These are phyloP conservation scores for Dispira parvispora DNA, from an alignment of 192 early-diverging fungal genomes.

Conservation along the genomic window DNA sequence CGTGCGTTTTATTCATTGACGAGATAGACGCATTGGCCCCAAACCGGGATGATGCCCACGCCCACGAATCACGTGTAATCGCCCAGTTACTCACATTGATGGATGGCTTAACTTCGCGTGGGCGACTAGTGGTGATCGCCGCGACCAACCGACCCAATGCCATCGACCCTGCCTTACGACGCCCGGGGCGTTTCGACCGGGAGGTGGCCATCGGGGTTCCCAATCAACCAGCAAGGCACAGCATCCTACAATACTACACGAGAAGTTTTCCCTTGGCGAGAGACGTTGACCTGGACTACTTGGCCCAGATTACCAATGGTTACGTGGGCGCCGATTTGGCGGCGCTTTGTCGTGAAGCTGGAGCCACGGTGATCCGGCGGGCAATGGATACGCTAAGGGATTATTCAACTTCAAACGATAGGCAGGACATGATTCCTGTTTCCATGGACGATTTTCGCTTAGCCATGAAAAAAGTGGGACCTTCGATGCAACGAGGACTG, in stretches of 20 bases:
- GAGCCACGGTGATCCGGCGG: slow-evolving; percentile 20
- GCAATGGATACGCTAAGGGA: slow-evolving; percentile 7
- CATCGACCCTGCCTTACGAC: slow-evolving; percentile 63
- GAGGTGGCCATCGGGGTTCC: slow-evolving; percentile 73
- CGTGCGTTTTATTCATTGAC: slow-evolving; percentile 90
- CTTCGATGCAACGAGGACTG: slow-evolving; percentile 56
- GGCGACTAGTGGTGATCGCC: slow-evolving; percentile 56
- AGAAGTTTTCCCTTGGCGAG: slow-evolving; percentile 31
- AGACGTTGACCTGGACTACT: slow-evolving; percentile 29
- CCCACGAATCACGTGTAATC: slow-evolving; percentile 61
- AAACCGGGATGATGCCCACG: slow-evolving; percentile 18
- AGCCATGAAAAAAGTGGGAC: slow-evolving; percentile 39
- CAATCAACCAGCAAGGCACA: slow-evolving; percentile 30
- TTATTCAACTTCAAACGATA: slow-evolving; percentile 5
- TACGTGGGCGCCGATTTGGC: slow-evolving; percentile 90
- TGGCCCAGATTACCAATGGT: slow-evolving; percentile 62
- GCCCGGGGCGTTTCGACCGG: slow-evolving; percentile 78
- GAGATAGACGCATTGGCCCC: slow-evolving; percentile 47
- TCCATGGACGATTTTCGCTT: slow-evolving; percentile 35
- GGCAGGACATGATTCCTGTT: not conserved
- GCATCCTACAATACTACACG: slow-evolving; percentile 46
- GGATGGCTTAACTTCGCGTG: slow-evolving; percentile 58
- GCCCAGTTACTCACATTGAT: slow-evolving; percentile 79
- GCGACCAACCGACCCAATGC: slow-evolving; percentile 81
- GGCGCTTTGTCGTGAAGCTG: slow-evolving; percentile 69